Base-by-base conservation (phyloP, 2,329 filamentous ascomycete species). In the Ramularia collo-cygni region DNA sequence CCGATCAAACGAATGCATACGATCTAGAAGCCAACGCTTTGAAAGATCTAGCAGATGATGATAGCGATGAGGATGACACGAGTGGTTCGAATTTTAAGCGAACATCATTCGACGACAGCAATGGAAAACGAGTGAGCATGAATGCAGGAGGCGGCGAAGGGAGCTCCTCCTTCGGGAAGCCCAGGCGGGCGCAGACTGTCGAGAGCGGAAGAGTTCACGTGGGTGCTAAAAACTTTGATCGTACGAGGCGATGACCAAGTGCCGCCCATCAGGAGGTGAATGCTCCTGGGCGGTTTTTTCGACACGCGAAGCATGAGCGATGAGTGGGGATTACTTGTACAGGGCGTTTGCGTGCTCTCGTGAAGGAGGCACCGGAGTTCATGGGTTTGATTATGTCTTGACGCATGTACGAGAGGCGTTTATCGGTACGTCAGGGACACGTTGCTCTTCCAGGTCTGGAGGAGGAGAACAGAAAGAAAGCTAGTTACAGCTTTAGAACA, bases 1-100 rank as follows among this genome's bases (percentile, higher is more conserved):
- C 56, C 72, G 44, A 18, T 45, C 54, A 26, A 16, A 95, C 96
- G 63, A 83, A 83, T 46, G 83, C 81, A 8, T 95, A 95, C 55
- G 90, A 96, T 54, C 79, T 92, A 45, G 89, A 95, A 60, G 79
- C 84, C 31, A 74, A 74, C 29, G 41, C 41, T 14, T 70, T 96
- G 33, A 77, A 78, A 10, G 86, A 95, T 53, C 68, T 95, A 28
- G 75, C 83, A 2, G 21, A 24, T 10, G 84, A 89, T 50, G 85
- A 92, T 47, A 83, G 75, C 51, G 82, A 85, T 19, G 81, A 81
- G 38, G 21, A n/a, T n/a, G 79, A 80, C 16, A 49, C 42, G 12
- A 44, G 48, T 5, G 41, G 40, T 4, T 54, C 48, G 12, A 51
- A 51, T 24, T 49, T 51, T 16, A 61, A 61, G 43, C 42, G 59